Conservation (phyloP, 2,329 filamentous ascomycete species). For the Calonectria pauciramosa region DNA sequence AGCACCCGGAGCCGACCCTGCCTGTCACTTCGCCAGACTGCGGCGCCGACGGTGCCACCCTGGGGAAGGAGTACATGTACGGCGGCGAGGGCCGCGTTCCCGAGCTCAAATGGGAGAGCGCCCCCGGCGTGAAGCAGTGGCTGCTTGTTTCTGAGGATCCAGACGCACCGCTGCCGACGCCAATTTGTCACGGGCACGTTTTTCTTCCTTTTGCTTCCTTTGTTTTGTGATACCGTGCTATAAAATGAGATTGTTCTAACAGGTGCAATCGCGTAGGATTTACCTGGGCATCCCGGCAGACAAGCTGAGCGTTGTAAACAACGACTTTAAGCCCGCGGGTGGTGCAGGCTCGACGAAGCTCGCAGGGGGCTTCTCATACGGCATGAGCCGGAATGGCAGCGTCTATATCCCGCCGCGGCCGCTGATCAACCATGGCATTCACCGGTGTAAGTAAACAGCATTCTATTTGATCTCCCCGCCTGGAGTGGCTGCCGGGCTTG, state of each 20-base stretch:
- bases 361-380: conserved; percentile 62
- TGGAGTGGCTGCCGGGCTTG: no score
- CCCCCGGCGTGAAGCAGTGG: conserved; percentile 58
- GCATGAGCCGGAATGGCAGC: conserved; percentile 54
- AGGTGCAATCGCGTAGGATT: conserved; percentile 29
- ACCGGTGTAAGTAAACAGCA: conserved; percentile 62
- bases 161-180: conserved; percentile 59
- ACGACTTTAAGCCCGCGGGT: conserved; percentile 55
- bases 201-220: neutral
- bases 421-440: conserved; percentile 63
- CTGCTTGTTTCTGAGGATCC: conserved; percentile 62
- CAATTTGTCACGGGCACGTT: conserved; percentile 60
- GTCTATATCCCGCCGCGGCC: conserved; percentile 63
- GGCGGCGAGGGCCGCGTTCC: conserved; percentile 58
- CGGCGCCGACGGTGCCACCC: conserved; percentile 52
- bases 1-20: conserved; percentile 52
- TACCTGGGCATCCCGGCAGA: conserved; percentile 41
- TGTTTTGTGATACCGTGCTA: no score
- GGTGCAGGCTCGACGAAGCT: conserved; percentile 47
- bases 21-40: conserved; percentile 56
- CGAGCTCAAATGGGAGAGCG: conserved; percentile 55
- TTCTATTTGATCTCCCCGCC: no score
- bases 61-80: conserved; percentile 54
- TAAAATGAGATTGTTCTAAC: neutral
- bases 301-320: conserved; percentile 35